These are phyloP conservation scores for Macrophomina pseudophaseolina DNA, from an alignment of 2,329 filamentous ascomycete species.

Conservation along the genomic window DNA sequence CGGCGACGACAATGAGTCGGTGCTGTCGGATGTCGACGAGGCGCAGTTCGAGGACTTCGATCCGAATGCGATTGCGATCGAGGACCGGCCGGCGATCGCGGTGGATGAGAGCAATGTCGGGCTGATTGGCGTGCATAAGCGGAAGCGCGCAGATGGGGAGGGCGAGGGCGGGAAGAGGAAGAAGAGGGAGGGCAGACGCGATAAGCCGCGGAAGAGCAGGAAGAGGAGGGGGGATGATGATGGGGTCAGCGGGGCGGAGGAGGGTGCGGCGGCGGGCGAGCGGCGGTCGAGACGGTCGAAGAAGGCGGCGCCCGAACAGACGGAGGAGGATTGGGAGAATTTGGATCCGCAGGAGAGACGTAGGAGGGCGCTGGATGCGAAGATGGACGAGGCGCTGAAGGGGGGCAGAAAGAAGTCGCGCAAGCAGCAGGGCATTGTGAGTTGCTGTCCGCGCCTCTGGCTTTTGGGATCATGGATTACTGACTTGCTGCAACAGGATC, in stretches of 20 bases:
- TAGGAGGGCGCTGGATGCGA: constrained; percentile 80
- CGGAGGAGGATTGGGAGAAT: constrained; percentile 74
- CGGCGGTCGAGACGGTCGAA: constrained; percentile 56
- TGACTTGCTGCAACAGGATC: constrained; percentile 62
- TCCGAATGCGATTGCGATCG: constrained; percentile 63
- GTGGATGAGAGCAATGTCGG: constrained; percentile 68
- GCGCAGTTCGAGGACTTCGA: constrained; percentile 70
- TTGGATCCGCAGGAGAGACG: constrained; percentile 86
- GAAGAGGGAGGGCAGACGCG: constrained; percentile 68
- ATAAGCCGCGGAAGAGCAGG: constrained; percentile 59
- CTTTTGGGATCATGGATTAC: constrained; percentile 26
- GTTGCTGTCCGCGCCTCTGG: constrained; percentile 38
- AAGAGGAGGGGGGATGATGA: constrained; percentile 54
- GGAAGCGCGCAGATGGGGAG: constrained; percentile 66
- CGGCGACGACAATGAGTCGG: constrained; percentile 59
- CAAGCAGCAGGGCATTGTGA: constrained; percentile 86
- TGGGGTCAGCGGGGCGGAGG: constrained; percentile 38
- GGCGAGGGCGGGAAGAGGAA: constrained; percentile 65
- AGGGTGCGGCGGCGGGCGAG: constrained; percentile 40
- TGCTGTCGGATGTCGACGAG: constrained; percentile 68
- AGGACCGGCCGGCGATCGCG: constrained; percentile 62
- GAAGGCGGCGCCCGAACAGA: constrained; percentile 43
- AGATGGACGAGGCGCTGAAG: constrained; percentile 88
- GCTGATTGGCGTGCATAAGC: constrained; percentile 66
- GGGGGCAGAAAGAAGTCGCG: constrained; percentile 73